phyloP scores from a whole-genome alignment of 768 basidiomycete genomes.

The Hysterangium stoloniferum region DNA sequence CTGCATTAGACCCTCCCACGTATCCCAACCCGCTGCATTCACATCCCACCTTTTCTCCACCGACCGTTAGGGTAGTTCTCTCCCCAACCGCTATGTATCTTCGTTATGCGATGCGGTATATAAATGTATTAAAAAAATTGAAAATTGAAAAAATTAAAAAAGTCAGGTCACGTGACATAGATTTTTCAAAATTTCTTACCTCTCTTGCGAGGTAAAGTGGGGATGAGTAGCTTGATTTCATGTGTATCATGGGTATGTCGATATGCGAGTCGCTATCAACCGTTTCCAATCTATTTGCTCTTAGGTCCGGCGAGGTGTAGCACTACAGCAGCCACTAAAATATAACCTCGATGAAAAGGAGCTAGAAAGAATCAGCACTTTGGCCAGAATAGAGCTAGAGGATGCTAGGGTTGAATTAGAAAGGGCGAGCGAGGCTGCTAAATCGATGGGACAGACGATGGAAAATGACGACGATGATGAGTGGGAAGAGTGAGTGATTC shows the following conservation, averaged over 20 bases:
- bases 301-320: constrained; percentile 76
- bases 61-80: too few relatives aligned
- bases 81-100: too few relatives aligned
- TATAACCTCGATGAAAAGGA: constrained; percentile 90
- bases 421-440: constrained; percentile 68
- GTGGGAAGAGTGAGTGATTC: constrained; percentile 82
- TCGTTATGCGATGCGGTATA: too few relatives aligned
- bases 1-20: too few relatives aligned
- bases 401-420: constrained; percentile 83
- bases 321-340: constrained; percentile 68
- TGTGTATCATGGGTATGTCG: constrained; percentile 46
- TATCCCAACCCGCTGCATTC: too few relatives aligned
- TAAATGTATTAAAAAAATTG: too few relatives aligned
- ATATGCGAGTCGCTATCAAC: background rate
- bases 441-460: constrained; percentile 58
- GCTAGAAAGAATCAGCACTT: constrained; percentile 78
- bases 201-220: background rate
- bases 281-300: background rate
- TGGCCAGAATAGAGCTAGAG: constrained; percentile 83
- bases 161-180: background rate
- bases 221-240: constrained; percentile 72
- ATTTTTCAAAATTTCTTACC: background rate
- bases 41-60: too few relatives aligned
- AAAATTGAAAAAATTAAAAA: too few relatives aligned
- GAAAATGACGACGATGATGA: constrained; percentile 64